phyloP scores from a whole-genome alignment of 768 basidiomycete genomes.

The Sarcomyxa edulis region DNA sequence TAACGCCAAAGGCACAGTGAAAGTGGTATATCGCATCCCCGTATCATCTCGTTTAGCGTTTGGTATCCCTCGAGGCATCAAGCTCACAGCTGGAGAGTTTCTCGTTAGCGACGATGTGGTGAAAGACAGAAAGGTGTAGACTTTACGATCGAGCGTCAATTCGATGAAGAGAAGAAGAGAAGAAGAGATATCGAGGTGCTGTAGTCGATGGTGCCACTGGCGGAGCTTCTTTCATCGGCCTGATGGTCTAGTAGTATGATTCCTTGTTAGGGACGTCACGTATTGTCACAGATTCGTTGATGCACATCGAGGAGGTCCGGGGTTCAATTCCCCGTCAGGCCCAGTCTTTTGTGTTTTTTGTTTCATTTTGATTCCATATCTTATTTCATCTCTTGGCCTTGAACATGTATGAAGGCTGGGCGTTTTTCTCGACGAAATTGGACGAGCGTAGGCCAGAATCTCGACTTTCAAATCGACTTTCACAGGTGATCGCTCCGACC shows the following conservation, averaged over 20 bases:
- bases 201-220: background rate
- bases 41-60: conserved; percentile 78
- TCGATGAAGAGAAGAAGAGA: too few relatives aligned
- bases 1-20: conserved; percentile 74
- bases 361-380: background rate
- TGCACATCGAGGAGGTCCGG: conserved; percentile 78
- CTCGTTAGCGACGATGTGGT: background rate
- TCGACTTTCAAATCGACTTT: background rate
- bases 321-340: conserved; percentile 73
- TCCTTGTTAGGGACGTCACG: conserved; percentile 54
- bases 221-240: conserved; percentile 23
- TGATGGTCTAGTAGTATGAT: conserved; percentile 65
- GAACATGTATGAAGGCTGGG: too few relatives aligned
- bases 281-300: too few relatives aligned
- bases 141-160: too few relatives aligned
- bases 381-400: background rate
- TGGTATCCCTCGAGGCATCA: conserved; percentile 80
- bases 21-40: conserved; percentile 76
- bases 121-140: too few relatives aligned
- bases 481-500: too few relatives aligned
- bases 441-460: conserved; percentile 3
- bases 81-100: background rate
- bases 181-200: too few relatives aligned
- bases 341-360: conserved; percentile 13
- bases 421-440: conserved; percentile 2